These are phyloP conservation scores for Trichoderma citrinoviride DNA, from an alignment of 2,329 filamentous ascomycete species.

Conservation along the genomic window DNA sequence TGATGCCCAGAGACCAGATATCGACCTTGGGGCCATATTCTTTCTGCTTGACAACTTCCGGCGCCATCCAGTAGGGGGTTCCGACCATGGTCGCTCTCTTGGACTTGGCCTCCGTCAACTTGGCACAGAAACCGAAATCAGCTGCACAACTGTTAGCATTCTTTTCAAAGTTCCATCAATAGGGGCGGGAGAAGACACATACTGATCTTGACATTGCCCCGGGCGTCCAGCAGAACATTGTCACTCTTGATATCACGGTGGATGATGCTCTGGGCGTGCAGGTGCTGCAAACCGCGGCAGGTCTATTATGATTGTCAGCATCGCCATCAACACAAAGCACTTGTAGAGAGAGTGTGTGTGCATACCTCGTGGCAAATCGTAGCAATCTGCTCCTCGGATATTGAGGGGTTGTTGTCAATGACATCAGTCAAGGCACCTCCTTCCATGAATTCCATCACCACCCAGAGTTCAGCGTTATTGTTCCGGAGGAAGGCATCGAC, in stretches of 20 bases:
- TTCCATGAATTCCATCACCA: conserved; percentile 99
- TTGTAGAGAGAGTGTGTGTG: background rate
- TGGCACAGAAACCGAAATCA: conserved; percentile 98
- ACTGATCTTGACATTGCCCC: conserved; percentile 98
- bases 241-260: conserved; percentile 99
- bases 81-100: conserved; percentile 99
- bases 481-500: conserved; percentile 95
- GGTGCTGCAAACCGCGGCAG: conserved; percentile 88
- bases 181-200: conserved; percentile 42
- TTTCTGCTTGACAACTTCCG: conserved; percentile 98
- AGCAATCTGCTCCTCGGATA: conserved; percentile 95
- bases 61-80: conserved; percentile 99
- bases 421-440: conserved; percentile 96
- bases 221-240: conserved; percentile 91
- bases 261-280: conserved; percentile 95
- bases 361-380: conserved; percentile 94
- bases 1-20: conserved; percentile 98
- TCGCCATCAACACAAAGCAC: background rate
- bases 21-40: conserved; percentile 98
- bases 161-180: no score
- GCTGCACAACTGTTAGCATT: conserved; percentile 54
- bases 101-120: conserved; percentile 92
- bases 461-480: conserved; percentile 94
- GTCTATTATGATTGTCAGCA: conserved; percentile 58
- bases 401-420: conserved; percentile 94